phyloP scores from a whole-genome alignment of 2,329 filamentous ascomycete genomes.

The Hirsutella minnesotensis region DNA sequence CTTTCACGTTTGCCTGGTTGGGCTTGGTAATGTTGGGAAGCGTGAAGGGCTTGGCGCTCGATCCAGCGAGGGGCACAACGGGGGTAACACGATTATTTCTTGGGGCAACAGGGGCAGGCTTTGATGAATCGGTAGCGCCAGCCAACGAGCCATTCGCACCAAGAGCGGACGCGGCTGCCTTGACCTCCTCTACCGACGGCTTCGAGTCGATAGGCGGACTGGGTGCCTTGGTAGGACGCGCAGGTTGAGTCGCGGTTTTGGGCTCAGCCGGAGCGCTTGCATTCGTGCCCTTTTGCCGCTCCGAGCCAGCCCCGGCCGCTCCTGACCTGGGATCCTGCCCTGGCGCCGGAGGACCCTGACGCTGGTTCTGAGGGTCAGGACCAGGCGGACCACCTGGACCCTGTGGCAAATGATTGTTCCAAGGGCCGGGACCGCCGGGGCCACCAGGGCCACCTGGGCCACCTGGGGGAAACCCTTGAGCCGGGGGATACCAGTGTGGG shows the following conservation, averaged over 20 bases:
- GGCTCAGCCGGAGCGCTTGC: constrained; percentile 35
- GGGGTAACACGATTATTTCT: constrained; percentile 47
- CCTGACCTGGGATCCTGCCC: constrained; percentile 31
- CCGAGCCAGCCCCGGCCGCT: constrained; percentile 28
- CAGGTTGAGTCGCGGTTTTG: constrained; percentile 37
- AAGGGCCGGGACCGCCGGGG: constrained; percentile 41
- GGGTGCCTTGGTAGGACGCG: constrained; percentile 38
- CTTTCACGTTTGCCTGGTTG: constrained; percentile 22
- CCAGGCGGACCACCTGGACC: constrained; percentile 45
- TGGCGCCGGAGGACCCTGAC: constrained; percentile 36
- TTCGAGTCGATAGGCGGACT: constrained; percentile 59
- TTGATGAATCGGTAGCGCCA: constrained; percentile 22
- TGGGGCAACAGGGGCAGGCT: constrained; percentile 33
- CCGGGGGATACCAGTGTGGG: constrained; percentile 67
- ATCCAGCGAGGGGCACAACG: constrained; percentile 50
- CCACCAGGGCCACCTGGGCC: constrained; percentile 49
- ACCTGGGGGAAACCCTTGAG: constrained; percentile 60
- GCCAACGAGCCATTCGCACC: constrained; percentile 23
- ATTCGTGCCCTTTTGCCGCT: constrained; percentile 34
- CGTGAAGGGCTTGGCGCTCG: constrained; percentile 25
- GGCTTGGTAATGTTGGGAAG: constrained; percentile 16
- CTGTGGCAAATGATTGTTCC: constrained; percentile 50
- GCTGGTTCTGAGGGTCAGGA: constrained; percentile 45
- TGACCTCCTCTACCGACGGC: constrained; percentile 38
- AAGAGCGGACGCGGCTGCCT: constrained; percentile 30